Base-by-base conservation (phyloP, 257 asterid genomes). In the Solanum megistacrolobum region DNA sequence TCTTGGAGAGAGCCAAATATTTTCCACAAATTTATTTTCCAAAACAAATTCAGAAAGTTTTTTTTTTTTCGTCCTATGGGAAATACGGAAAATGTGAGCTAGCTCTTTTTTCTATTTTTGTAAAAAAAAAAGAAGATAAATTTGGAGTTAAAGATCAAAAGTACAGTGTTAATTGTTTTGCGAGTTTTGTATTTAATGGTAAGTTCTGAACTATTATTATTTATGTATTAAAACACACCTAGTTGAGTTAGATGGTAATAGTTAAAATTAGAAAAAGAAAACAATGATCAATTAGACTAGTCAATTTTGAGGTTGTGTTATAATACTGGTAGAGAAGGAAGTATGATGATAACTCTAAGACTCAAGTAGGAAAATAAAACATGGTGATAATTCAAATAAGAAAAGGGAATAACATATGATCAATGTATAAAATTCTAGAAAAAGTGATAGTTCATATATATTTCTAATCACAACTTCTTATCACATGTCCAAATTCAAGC, bases 21-120 rank as follows among this genome's bases (percentile, higher is more conserved):
- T 71, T 71, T 32, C 78, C 79, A 32, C 79, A 32, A 71, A 71
- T 18, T 71, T 71, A 34, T 71, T 71, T 71, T 32, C n/a, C 78
- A 71, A 71, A 71, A 16, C 25, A 71, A 71, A 71, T 71, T 12
- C 9, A 66, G 73, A 66, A 31, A 31, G 32, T 31, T 31, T 23
- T 60, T 31, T 31, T 23, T 60, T 58, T 39, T 60, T 60, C 12
- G 74, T 68, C 76, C 6, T 14, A 14, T 29, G 11, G 23, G 10
- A 69, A 69, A 29, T 29, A 69, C 23, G 76, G 76, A 29, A 69
- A 69, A 69, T 29, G 76, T 29, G 76, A 69, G 76, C 1, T 31
- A 13, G 11, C 76, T 69, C 11, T 14, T 69, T 69, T 69, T 69
- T 29, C 31, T 27, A 68, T 27, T 29, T 69, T 69, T 6, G 0